Evolutionary conservation across 2,329 filamentous ascomycete species (phyloP).

Genomic region (Sphaceloma murrayae): DNA sequence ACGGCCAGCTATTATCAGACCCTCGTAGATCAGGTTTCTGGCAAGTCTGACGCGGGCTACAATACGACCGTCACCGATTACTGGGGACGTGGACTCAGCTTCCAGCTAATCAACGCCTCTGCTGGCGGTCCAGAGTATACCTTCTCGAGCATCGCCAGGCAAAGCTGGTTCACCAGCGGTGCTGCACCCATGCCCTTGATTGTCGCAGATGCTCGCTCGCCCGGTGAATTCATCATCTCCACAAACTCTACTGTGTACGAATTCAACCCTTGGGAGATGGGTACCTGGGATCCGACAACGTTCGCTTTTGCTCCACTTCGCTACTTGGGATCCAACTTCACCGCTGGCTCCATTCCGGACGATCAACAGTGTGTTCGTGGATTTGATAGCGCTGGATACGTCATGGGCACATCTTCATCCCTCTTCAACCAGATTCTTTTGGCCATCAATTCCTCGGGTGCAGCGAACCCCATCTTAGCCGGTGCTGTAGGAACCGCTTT

Average conservation of each 20-base stretch:
- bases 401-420: constrained; percentile 78
- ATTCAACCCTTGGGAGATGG: constrained; percentile 72
- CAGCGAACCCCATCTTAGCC: constrained; percentile 44
- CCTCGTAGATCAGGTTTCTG: constrained; percentile 47
- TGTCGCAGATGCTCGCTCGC: constrained; percentile 57
- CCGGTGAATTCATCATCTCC: constrained; percentile 51
- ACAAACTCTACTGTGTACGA: constrained; percentile 68
- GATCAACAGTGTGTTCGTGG: constrained; percentile 59
- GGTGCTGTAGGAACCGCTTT: constrained; percentile 46
- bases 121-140: constrained; percentile 69
- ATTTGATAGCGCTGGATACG: constrained; percentile 71
- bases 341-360: constrained; percentile 47
- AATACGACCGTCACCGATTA: constrained; percentile 73
- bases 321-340: constrained; percentile 66
- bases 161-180: constrained; percentile 52
- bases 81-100: constrained; percentile 76
- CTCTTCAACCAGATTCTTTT: constrained; percentile 75
- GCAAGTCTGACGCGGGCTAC: constrained; percentile 56
- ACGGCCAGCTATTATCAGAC: constrained; percentile 54
- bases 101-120: constrained; percentile 69
- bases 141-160: constrained; percentile 66
- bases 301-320: constrained; percentile 61
- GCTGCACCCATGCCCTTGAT: constrained; percentile 64
- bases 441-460: constrained; percentile 46
- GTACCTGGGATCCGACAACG: constrained; percentile 63